Evolutionary conservation across 1,284 basidiomycete species (phyloP).

Genomic region (Schizophyllum commune): DNA sequence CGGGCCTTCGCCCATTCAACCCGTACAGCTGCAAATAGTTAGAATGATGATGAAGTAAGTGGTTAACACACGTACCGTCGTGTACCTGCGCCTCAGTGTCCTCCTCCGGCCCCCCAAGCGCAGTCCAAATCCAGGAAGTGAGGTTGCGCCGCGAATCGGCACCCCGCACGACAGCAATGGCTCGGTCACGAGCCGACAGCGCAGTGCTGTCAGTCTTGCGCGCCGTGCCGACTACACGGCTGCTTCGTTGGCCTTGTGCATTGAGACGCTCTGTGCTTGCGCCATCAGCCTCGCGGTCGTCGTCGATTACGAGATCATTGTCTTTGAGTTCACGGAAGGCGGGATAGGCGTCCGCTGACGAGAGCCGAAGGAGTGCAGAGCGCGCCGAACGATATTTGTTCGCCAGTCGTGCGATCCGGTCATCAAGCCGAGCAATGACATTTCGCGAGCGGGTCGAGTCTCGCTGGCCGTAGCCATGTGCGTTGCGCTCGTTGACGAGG

Average conservation of each 20-base stretch:
- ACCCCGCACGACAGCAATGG: neutral
- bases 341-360: neutral
- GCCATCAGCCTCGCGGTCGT: neutral
- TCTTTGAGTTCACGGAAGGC: neutral
- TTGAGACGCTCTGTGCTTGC: neutral
- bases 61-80: constrained; percentile 4
- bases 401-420: neutral
- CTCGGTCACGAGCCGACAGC: neutral
- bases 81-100: constrained; percentile 3
- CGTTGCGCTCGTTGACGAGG: constrained; percentile 7
- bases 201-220: neutral
- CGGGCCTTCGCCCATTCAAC: constrained; percentile 3
- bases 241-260: neutral
- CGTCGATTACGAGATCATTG: neutral
- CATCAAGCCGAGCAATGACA: constrained; percentile 3
- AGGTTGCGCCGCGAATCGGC: neutral
- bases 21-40: neutral
- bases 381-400: neutral
- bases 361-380: neutral
- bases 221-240: neutral
- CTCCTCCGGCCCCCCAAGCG: constrained; percentile 1
- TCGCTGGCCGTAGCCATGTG: constrained; percentile 6
- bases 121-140: constrained; percentile 1
- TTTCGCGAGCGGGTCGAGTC: constrained; percentile 3
- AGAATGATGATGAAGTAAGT: neutral